Evolutionary conservation across 257 asterid genomes (phyloP).

Genomic region (Thymus quinquecostatus): DNA sequence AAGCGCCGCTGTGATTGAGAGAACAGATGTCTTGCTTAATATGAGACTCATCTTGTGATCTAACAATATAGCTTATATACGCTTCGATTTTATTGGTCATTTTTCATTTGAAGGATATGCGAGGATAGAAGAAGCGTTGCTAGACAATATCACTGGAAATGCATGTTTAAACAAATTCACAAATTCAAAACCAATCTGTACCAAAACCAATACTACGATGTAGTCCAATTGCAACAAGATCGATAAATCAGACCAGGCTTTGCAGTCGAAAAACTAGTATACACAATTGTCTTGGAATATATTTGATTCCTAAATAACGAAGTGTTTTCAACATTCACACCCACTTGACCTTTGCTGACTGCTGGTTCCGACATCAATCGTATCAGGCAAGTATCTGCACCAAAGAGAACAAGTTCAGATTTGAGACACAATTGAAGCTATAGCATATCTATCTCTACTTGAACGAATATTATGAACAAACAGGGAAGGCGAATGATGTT

Average conservation of each 20-base stretch:
- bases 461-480: not conserved
- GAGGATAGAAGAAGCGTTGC: no score
- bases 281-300: constrained; percentile 33
- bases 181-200: not conserved
- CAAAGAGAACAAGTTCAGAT: not conserved
- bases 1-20: no score
- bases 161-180: not conserved
- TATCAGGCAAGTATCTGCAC: constrained; percentile 87
- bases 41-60: not conserved
- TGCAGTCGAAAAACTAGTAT: constrained; percentile 36
- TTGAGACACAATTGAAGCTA: no score
- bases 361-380: constrained; percentile 81
- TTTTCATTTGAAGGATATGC: not conserved
- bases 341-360: constrained; percentile 74
- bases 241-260: not conserved
- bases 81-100: no score
- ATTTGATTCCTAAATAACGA: not conserved
- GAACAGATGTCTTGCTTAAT: no score
- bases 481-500: no score
- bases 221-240: constrained; percentile 7
- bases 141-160: not conserved
- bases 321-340: constrained; percentile 62
- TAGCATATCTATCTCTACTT: not conserved
- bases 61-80: no score
- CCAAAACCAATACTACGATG: not conserved